A percentile compares a stretch with the other conserved stretches of the same genome.
These are phyloP conservation scores for Symbiodinium pilosum DNA, from an alignment of 73 alveolate genomes.

Conservation along the genomic window DNA sequence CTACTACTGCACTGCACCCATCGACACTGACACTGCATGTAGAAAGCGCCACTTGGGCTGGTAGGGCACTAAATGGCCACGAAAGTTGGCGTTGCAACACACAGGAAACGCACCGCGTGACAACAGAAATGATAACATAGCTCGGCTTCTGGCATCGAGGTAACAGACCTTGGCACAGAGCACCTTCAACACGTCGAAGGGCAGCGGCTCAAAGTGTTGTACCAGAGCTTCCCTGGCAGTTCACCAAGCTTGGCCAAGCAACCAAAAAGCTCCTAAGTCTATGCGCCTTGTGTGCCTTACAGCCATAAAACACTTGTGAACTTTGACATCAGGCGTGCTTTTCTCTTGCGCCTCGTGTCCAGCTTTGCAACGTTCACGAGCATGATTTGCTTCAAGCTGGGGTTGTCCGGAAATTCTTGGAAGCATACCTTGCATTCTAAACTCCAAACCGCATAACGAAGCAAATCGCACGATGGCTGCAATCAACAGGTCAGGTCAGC, in stretches of 20 bases:
- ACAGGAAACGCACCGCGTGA: too few species aligned
- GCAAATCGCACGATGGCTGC: too few species aligned
- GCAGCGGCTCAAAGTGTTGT: slow-evolving; percentile 48
- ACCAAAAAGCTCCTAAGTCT: background rate
- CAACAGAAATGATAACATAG: too few species aligned
- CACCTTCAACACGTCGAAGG: slow-evolving; percentile 78
- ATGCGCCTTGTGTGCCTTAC: background rate
- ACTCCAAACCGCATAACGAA: too few species aligned
- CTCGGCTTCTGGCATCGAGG: slow-evolving; percentile 25
- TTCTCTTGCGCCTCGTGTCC: slow-evolving; percentile 44
- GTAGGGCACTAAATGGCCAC: too few species aligned
- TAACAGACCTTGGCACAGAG: slow-evolving; percentile 88
- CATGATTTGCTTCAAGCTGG: slow-evolving; percentile 78
- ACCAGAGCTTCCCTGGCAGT: slow-evolving; percentile 69
- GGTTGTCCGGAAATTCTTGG: slow-evolving; percentile 73
- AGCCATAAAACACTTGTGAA: background rate
- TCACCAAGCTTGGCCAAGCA: background rate
- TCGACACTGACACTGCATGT: too few species aligned
- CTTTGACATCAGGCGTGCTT: background rate
- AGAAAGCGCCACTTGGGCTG: too few species aligned
- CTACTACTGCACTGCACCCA: too few species aligned
- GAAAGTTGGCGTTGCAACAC: too few species aligned
- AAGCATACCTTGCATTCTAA: slow-evolving; percentile 62
- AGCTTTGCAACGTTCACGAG: slow-evolving; percentile 64
- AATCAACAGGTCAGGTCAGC: background rate